Conservation (phyloP, 306 rosid species). For the Ormosia emarginata region DNA sequence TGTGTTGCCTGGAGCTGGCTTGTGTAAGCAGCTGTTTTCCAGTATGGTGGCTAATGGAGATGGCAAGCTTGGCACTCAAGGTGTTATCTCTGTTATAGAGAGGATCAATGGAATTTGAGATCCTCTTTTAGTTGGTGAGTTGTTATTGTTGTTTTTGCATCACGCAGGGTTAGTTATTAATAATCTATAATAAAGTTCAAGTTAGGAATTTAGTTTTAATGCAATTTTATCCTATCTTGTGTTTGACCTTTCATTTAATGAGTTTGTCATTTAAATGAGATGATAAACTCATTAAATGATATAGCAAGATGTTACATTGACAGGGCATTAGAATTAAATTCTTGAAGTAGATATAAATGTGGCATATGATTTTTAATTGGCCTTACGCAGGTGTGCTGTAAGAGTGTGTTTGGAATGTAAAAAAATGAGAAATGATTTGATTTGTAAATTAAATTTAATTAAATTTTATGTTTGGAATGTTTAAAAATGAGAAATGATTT, state of each 20-base stretch:
- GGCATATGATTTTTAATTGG: background rate
- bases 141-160: background rate
- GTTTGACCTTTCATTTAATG: background rate
- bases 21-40: slow-evolving; percentile 62
- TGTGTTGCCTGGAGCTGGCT: slow-evolving; percentile 76
- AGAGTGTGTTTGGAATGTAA: no score
- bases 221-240: no score
- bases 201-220: no score
- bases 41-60: slow-evolving; percentile 80
- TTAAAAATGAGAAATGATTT: no score
- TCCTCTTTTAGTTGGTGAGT: background rate
- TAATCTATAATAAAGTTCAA: no score
- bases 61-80: slow-evolving; percentile 73
- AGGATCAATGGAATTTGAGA: slow-evolving; percentile 61
- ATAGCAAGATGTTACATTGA: background rate
- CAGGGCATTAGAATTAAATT: no score
- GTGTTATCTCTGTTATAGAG: slow-evolving; percentile 61
- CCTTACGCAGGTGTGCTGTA: background rate
- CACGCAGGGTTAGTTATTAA: background rate
- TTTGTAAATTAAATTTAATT: no score
- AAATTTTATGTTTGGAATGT: no score
- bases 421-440: no score
- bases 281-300: background rate
- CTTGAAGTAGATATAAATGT: background rate
- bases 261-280: no score